Evolutionary conservation across 441 rosid genomes (phyloP).

Genomic region (Lepidium campestre): DNA sequence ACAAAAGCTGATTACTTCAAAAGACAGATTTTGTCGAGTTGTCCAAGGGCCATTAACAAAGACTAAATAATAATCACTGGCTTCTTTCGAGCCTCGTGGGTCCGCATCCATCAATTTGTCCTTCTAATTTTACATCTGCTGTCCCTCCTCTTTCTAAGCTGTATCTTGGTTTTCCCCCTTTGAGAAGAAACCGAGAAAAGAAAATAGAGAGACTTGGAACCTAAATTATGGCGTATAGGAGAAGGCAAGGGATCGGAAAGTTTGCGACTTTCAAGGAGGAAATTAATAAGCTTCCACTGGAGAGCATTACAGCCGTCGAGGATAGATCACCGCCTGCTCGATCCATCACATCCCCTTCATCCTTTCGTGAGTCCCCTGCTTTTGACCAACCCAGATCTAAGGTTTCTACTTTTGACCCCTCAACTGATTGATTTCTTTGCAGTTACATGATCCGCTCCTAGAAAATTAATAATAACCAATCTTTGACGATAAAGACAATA

Average conservation of each 20-base stretch:
- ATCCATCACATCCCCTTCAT: slow-evolving; percentile 32
- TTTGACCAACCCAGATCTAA: slow-evolving; percentile 46
- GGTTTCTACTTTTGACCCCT: slow-evolving; percentile 34
- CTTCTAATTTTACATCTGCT: neutral
- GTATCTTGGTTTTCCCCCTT: neutral
- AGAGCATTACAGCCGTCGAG: slow-evolving; percentile 26
- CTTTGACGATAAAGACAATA: neutral
- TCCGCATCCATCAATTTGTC: slow-evolving; percentile 4
- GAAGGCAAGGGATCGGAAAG: slow-evolving; percentile 75
- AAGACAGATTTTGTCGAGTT: neutral
- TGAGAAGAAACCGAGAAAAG: neutral
- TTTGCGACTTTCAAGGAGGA: slow-evolving; percentile 81
- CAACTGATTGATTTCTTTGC: neutral
- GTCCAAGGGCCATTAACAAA: slow-evolving; percentile 9
- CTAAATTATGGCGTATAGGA: slow-evolving; percentile 69
- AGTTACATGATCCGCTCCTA: neutral
- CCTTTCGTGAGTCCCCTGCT: slow-evolving; percentile 38
- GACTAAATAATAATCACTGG: slow-evolving; percentile 5
- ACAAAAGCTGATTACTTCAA: neutral
- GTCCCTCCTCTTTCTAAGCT: neutral
- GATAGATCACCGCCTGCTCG: slow-evolving; percentile 50
- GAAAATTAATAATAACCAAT: neutral
- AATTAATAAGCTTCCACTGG: slow-evolving; percentile 28
- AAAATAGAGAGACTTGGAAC: neutral
- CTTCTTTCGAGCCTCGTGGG: slow-evolving; percentile 2